These are phyloP conservation scores for Chamaecrista fasciculata DNA, from an alignment of 306 rosid species.

Conservation along the genomic window DNA sequence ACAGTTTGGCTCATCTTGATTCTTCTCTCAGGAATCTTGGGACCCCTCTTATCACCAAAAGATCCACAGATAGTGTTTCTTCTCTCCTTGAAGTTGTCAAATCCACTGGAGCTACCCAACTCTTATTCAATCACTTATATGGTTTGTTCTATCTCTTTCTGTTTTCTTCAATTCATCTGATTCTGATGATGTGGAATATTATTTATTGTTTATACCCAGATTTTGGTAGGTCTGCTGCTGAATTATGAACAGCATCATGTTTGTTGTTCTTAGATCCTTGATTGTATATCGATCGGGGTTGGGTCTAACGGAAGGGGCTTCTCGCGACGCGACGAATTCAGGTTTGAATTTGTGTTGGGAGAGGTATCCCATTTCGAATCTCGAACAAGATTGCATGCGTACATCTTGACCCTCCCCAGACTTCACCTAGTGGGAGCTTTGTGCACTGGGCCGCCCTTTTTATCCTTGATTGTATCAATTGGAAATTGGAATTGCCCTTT, in stretches of 20 bases:
- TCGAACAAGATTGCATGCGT: too few relatives aligned
- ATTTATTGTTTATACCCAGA: too few relatives aligned
- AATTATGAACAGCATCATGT: not conserved
- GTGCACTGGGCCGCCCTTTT: too few relatives aligned
- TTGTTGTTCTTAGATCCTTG: not conserved
- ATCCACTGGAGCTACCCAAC: conserved; percentile 87
- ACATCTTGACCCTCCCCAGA: too few relatives aligned
- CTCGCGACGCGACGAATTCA: too few relatives aligned
- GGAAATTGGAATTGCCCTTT: not conserved
- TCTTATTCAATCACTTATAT: conserved; percentile 92
- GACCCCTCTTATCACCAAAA: conserved; percentile 67
- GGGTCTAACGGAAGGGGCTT: too few relatives aligned
- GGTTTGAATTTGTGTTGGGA: too few relatives aligned
- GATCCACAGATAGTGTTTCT: conserved; percentile 81
- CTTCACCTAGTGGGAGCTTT: too few relatives aligned
- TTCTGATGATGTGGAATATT: not conserved
- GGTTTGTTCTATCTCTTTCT: conserved; percentile 49
- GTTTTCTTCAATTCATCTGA: not conserved
- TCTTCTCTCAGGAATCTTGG: conserved; percentile 81
- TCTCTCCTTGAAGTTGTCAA: conserved; percentile 71
- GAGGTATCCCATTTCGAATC: too few relatives aligned
- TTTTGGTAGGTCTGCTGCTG: conserved; percentile 11
- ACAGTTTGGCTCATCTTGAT: conserved; percentile 84
- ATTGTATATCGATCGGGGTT: too few relatives aligned
- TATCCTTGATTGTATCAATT: conserved; percentile 27